Evolutionary conservation across 441 rosid genomes (phyloP).

Genomic region (Jatropha multifida): DNA sequence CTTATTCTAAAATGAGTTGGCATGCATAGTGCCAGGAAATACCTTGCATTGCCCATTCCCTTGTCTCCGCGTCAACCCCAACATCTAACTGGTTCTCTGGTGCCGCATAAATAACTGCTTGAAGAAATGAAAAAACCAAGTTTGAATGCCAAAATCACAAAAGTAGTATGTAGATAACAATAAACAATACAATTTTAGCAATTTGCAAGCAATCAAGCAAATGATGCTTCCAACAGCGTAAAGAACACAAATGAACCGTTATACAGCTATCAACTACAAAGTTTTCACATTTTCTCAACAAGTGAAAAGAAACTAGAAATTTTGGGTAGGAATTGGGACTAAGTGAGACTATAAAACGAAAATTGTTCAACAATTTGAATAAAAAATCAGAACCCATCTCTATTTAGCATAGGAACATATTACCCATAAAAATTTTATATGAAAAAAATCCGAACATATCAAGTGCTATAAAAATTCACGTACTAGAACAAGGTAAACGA

Average conservation of each 20-base stretch:
- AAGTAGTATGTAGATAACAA: neutral
- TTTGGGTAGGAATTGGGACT: neutral
- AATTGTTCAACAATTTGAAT: neutral
- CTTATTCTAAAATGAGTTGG: neutral
- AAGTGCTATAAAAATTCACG: neutral
- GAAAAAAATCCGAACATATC: neutral
- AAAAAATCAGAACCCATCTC: neutral
- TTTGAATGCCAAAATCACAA: neutral
- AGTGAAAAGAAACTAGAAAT: neutral
- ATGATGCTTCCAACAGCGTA: neutral
- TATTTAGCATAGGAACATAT: neutral
- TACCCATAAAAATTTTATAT: neutral
- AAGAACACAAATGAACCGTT: neutral
- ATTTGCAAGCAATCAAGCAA: no score
- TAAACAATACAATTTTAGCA: neutral
- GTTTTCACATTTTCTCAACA: neutral
- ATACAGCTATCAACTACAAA: neutral
- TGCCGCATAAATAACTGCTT: slow-evolving; percentile 44
- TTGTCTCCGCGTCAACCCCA: slow-evolving; percentile 40
- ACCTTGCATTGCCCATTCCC: slow-evolving; percentile 86
- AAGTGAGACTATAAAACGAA: neutral
- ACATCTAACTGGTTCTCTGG: slow-evolving; percentile 51
- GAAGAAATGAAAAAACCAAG: neutral
- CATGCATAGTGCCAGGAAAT: neutral
- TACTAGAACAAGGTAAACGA: slow-evolving; percentile 28